These are phyloP conservation scores for Penicillium sp. DNA, from an alignment of 2,329 filamentous ascomycete genomes.

Conservation along the genomic window DNA sequence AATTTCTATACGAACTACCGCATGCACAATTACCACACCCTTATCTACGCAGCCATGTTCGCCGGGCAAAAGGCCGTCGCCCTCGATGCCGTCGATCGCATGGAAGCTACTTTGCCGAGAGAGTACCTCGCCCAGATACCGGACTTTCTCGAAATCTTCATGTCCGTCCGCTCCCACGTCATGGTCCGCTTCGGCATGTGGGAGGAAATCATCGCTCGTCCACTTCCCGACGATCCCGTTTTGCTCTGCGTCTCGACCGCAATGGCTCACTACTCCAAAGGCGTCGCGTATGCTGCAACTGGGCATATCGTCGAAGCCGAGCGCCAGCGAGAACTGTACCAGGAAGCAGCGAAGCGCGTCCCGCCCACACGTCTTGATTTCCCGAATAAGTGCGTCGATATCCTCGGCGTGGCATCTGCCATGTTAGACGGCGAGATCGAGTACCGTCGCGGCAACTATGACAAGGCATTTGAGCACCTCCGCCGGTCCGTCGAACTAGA, in stretches of 20 bases:
- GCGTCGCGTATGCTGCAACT: conserved; percentile 59
- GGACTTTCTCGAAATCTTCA: conserved; percentile 69
- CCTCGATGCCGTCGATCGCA: conserved; percentile 53
- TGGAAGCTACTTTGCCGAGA: conserved; percentile 61
- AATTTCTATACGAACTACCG: conserved; percentile 77
- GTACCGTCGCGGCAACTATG: conserved; percentile 59
- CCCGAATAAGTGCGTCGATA: conserved; percentile 61
- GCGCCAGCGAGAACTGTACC: conserved; percentile 49
- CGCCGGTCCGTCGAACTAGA: conserved; percentile 55
- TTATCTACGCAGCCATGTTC: conserved; percentile 74
- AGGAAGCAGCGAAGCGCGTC: conserved; percentile 49
- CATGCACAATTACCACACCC: conserved; percentile 68
- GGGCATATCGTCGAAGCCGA: conserved; percentile 54
- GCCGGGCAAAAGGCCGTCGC: conserved; percentile 60
- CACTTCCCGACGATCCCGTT: conserved; percentile 52
- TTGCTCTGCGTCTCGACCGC: conserved; percentile 68
- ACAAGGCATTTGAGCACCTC: conserved; percentile 56
- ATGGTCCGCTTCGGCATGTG: conserved; percentile 69
- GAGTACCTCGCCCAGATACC: conserved; percentile 69
- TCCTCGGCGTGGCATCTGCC: conserved; percentile 56
- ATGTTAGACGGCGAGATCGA: conserved; percentile 72
- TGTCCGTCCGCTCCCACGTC: conserved; percentile 63
- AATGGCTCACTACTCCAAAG: conserved; percentile 63
- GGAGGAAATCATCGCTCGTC: conserved; percentile 57
- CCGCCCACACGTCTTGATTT: conserved; percentile 59